A percentile compares a stretch with the other conserved stretches of the same genome.
These are phyloP conservation scores for Picea glauca DNA, from an alignment of 75 land plant species.

Conservation along the genomic window DNA sequence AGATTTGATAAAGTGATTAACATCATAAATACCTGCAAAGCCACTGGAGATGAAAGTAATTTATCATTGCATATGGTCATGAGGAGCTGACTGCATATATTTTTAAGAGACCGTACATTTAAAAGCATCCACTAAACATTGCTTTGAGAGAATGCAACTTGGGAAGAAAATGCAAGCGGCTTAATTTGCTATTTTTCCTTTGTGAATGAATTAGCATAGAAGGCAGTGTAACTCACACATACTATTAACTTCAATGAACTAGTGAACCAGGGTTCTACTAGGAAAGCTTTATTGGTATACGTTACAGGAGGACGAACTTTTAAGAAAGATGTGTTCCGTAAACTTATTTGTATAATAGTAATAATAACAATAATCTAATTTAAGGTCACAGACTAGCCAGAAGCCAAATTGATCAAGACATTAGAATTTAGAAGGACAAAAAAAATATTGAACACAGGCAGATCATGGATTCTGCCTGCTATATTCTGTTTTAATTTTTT, in stretches of 20 bases:
- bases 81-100: background rate
- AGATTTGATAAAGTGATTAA: constrained; percentile 81
- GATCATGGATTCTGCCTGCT: too few species aligned
- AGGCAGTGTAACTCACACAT: too few species aligned
- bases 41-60: constrained; percentile 60
- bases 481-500: too few species aligned
- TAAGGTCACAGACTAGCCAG: too few species aligned
- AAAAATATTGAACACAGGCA: too few species aligned
- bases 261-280: background rate
- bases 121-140: background rate
- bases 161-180: background rate
- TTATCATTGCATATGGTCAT: background rate
- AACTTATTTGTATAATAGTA: background rate
- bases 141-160: background rate
- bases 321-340: background rate
- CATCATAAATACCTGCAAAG: constrained; percentile 92
- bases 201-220: too few species aligned
- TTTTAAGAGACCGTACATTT: background rate
- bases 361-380: too few species aligned
- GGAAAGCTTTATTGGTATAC: background rate
- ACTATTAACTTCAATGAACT: background rate
- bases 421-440: too few species aligned
- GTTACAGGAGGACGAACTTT: background rate
- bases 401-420: too few species aligned
- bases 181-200: too few species aligned